Percentiles rank a stretch among this genome's conserved stretches.
Conservation (phyloP, 73 alveolate genomes). For the Stentor roeselii region DNA sequence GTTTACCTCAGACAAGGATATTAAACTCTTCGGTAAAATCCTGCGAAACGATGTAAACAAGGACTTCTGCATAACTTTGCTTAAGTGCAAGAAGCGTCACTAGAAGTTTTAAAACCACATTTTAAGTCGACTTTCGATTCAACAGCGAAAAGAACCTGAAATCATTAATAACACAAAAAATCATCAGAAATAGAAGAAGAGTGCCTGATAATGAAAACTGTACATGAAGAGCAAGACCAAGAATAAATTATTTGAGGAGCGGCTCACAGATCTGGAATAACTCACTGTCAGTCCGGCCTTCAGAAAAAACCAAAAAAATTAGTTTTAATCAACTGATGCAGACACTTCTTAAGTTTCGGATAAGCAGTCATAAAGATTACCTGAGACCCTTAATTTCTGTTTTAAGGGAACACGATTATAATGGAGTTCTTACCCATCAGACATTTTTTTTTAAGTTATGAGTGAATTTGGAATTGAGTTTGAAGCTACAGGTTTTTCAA, state of each 20-base stretch:
- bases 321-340: constrained; percentile 63
- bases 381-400: constrained; percentile 69
- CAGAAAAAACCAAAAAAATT: constrained; percentile 57
- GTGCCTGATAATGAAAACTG: constrained; percentile 86
- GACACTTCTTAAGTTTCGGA: constrained; percentile 86
- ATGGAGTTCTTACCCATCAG: constrained; percentile 83
- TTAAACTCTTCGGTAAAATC: constrained; percentile 90
- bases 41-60: constrained; percentile 95
- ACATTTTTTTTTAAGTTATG: constrained; percentile 82
- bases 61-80: constrained; percentile 81
- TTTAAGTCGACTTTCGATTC: constrained; percentile 71
- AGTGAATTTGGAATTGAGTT: constrained; percentile 57
- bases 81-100: constrained; percentile 90
- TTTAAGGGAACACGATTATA: constrained; percentile 69
- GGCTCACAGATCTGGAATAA: constrained; percentile 33
- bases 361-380: constrained; percentile 89
- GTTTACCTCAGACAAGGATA: constrained; percentile 85
- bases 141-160: constrained; percentile 81
- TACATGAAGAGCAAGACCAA: constrained; percentile 88
- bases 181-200: constrained; percentile 85
- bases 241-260: constrained; percentile 42
- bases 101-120: constrained; percentile 61
- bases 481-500: constrained; percentile 71
- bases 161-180: constrained; percentile 55
- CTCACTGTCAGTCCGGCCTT: constrained; percentile 37